Evolutionary conservation across 2,329 filamentous ascomycete species (phyloP).

Genomic region (Penicillium sumatraense): DNA sequence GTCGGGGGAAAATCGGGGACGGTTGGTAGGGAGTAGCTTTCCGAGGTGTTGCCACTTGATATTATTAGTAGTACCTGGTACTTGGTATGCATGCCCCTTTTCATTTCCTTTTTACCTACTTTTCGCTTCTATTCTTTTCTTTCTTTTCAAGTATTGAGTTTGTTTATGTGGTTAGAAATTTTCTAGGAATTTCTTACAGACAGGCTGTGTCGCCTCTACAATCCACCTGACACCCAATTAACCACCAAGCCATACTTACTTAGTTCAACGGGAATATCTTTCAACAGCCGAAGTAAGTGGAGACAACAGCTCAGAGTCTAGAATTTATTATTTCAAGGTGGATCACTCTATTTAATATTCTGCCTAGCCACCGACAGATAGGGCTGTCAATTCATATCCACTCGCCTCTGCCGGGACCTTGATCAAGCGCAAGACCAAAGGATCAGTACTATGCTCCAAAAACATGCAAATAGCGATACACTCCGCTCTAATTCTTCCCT

Average conservation of each 20-base stretch:
- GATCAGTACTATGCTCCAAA: constrained; percentile 28
- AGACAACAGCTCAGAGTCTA: background rate
- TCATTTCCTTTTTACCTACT: too few relatives aligned
- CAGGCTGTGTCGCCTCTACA: background rate
- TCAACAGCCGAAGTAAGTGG: background rate
- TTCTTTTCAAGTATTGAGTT: too few relatives aligned
- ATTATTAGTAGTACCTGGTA: too few relatives aligned
- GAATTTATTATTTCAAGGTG: background rate
- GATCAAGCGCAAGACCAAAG: constrained; percentile 25
- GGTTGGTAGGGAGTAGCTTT: background rate
- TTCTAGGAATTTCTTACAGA: too few relatives aligned
- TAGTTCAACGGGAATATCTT: background rate
- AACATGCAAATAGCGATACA: constrained; percentile 39
- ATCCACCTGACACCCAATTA: background rate
- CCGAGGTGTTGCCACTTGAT: background rate
- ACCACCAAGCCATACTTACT: too few relatives aligned
- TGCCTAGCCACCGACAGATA: background rate
- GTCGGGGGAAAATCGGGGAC: background rate
- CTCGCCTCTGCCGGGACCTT: constrained; percentile 30
- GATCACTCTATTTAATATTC: background rate
- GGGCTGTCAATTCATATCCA: constrained; percentile 26
- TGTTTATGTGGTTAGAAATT: too few relatives aligned
- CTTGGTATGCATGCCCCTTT: too few relatives aligned
- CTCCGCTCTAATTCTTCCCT: constrained; percentile 31
- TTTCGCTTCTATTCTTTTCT: too few relatives aligned